These are phyloP conservation scores for Isoetes taiwanensis DNA, from an alignment of 75 land plant genomes.

Conservation along the genomic window DNA sequence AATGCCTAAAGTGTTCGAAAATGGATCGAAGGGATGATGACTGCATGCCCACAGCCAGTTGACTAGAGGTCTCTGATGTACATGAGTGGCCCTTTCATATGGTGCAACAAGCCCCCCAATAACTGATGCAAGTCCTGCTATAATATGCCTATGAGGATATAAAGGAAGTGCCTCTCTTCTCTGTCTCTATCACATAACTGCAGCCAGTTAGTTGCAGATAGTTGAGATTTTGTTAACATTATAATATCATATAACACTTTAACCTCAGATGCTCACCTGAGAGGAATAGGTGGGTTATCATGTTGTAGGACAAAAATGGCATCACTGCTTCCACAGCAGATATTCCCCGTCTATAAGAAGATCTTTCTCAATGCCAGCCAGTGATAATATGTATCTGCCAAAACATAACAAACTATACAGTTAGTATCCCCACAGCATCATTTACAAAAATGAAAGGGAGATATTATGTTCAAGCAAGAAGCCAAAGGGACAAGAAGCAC, in stretches of 20 bases:
- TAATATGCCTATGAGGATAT: slow-evolving; percentile 77
- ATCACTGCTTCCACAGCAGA: slow-evolving; percentile 90
- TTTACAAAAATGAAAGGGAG: no score
- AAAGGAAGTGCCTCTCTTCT: slow-evolving; percentile 49
- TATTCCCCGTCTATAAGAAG: slow-evolving; percentile 97
- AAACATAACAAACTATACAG: no score
- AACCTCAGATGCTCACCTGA: slow-evolving; percentile 34
- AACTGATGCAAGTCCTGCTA: slow-evolving; percentile 87
- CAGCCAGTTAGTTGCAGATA: no score
- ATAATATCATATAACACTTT: neutral
- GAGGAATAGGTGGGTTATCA: slow-evolving; percentile 50
- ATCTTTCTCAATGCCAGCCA: slow-evolving; percentile 71
- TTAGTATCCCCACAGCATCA: no score
- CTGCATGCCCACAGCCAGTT: slow-evolving; percentile 98
- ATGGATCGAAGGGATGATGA: slow-evolving; percentile 98
- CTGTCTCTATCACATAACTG: slow-evolving; percentile 91
- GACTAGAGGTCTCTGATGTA: slow-evolving; percentile 76
- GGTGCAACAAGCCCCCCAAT: slow-evolving; percentile 93
- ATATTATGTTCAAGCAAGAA: no score
- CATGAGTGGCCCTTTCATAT: slow-evolving; percentile 81
- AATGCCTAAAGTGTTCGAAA: slow-evolving; percentile 72
- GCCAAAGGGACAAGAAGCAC: no score
- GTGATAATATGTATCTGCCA: slow-evolving; percentile 76
- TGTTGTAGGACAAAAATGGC: slow-evolving; percentile 95
- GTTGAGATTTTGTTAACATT: neutral